Percentiles rank a stretch among this genome's conserved stretches.
Evolutionary conservation across 2,329 filamentous ascomycete genomes (phyloP).

Genomic region (Metarhizium robertsii): DNA sequence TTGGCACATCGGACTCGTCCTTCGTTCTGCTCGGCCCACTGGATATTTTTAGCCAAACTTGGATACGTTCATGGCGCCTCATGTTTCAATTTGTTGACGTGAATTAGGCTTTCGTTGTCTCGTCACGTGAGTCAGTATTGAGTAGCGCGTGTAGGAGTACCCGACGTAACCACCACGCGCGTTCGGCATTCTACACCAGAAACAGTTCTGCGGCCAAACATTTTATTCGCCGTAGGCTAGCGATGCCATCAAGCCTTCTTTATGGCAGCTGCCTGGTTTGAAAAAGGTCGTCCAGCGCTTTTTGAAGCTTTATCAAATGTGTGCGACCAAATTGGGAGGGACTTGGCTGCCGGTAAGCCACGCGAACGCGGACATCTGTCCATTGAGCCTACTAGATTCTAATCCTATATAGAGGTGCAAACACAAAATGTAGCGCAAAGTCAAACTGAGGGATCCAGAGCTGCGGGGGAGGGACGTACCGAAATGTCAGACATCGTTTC

Average conservation of each 20-base stretch:
- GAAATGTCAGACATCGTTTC: conserved; percentile 16
- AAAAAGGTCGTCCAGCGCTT: conserved; percentile 28
- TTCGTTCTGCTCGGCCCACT: too few relatives aligned
- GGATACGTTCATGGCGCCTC: too few relatives aligned
- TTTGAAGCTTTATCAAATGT: conserved; percentile 29
- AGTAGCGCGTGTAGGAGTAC: background rate
- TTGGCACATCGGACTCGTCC: too few relatives aligned
- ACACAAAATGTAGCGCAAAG: background rate
- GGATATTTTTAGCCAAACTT: too few relatives aligned
- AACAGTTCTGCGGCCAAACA: background rate
- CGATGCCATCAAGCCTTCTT: background rate
- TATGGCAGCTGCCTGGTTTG: conserved; percentile 31
- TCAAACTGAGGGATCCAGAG: background rate
- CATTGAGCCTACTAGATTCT: background rate
- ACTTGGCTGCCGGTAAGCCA: conserved; percentile 25
- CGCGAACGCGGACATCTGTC: background rate
- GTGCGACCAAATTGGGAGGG: conserved; percentile 30
- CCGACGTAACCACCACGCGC: background rate
- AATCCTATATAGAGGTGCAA: background rate
- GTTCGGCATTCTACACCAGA: background rate
- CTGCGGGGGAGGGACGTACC: background rate
- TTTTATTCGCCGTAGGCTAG: background rate
- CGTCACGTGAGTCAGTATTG: background rate
- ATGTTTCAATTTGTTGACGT: too few relatives aligned
- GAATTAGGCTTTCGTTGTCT: background rate